Percentiles rank a stretch among this genome's conserved stretches.
phyloP scores from a whole-genome alignment of 164 flowering plant species.

The Tetrastigma voinierianum region DNA sequence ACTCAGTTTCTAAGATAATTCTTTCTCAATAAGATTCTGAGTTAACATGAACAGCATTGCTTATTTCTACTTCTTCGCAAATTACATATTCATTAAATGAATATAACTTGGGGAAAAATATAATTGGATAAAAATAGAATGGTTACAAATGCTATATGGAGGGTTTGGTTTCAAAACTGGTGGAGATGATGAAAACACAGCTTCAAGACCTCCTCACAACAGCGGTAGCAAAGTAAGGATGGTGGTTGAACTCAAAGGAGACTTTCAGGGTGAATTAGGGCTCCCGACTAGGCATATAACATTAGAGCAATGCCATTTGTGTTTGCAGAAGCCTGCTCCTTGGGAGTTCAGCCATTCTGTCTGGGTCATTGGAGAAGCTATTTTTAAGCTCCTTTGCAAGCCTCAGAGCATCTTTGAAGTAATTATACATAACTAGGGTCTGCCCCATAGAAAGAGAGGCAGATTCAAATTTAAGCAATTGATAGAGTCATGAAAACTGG shows the following conservation, averaged over 20 bases:
- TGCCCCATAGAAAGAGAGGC: constrained; percentile 18
- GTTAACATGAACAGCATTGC: not conserved
- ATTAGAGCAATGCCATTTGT: constrained; percentile 71
- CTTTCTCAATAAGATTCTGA: not conserved
- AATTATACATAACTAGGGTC: constrained; percentile 62
- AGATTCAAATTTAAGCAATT: too few species aligned
- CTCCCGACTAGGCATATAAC: constrained; percentile 61
- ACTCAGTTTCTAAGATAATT: not conserved
- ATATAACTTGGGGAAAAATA: not conserved
- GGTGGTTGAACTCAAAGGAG: constrained; percentile 77
- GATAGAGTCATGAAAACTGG: not conserved
- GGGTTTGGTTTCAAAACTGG: constrained; percentile 37
- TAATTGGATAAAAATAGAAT: not conserved
- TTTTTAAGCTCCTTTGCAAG: constrained; percentile 78
- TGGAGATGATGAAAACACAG: not conserved
- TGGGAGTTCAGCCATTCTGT: constrained; percentile 70
- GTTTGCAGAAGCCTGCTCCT: constrained; percentile 95
- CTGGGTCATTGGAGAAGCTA: constrained; percentile 67
- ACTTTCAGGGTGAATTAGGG: constrained; percentile 74
- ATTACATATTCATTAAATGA: not conserved
- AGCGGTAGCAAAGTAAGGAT: constrained; percentile 78
- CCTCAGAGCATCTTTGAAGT: constrained; percentile 81
- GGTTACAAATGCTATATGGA: constrained; percentile 12
- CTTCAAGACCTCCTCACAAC: constrained; percentile 79
- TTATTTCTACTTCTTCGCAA: not conserved